Conservation (phyloP, 2,329 filamentous ascomycete species). For the Scortechinia acanthostroma region DNA sequence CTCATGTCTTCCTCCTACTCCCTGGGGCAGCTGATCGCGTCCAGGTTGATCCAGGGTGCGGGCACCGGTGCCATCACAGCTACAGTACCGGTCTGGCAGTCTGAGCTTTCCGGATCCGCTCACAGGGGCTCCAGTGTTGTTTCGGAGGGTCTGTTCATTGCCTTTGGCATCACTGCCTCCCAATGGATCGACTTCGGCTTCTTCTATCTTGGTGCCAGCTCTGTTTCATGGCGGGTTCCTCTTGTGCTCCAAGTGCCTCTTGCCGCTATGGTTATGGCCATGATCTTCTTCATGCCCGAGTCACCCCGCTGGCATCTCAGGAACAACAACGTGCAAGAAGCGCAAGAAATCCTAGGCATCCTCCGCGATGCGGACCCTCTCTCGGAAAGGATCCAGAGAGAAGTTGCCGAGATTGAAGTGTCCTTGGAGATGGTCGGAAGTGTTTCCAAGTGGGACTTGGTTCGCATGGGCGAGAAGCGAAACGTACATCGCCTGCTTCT, state of each 20-base stretch:
- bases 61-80: constrained; percentile 17
- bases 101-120: constrained; percentile 7
- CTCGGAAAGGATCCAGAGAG: constrained; percentile 4
- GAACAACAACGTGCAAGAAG: constrained; percentile 3
- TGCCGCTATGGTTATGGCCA: constrained; percentile 5
- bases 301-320: constrained; percentile 8
- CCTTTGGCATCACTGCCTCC: constrained; percentile 4
- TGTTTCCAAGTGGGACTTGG: constrained; percentile 20
- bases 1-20: constrained; percentile 8
- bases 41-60: constrained; percentile 21
- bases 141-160: constrained; percentile 7
- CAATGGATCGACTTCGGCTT: constrained; percentile 8
- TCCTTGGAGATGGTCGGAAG: neutral
- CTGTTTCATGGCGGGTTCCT: constrained; percentile 19
- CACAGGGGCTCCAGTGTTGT: constrained; percentile 5
- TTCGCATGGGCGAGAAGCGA: constrained; percentile 30
- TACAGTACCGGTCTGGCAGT: constrained; percentile 8
- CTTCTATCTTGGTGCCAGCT: constrained; percentile 7
- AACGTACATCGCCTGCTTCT: constrained; percentile 36
- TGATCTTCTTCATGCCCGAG: constrained; percentile 5
- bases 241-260: constrained; percentile 21
- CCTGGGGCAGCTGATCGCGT: constrained; percentile 20
- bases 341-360: constrained; percentile 4
- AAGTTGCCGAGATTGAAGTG: constrained; percentile 3
- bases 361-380: constrained; percentile 4